Evolutionary conservation across 495 filamentous ascomycete genomes (phyloP), one percentile per base, ranked within the genome.

Genomic region (Monascus purpureus): DNA sequence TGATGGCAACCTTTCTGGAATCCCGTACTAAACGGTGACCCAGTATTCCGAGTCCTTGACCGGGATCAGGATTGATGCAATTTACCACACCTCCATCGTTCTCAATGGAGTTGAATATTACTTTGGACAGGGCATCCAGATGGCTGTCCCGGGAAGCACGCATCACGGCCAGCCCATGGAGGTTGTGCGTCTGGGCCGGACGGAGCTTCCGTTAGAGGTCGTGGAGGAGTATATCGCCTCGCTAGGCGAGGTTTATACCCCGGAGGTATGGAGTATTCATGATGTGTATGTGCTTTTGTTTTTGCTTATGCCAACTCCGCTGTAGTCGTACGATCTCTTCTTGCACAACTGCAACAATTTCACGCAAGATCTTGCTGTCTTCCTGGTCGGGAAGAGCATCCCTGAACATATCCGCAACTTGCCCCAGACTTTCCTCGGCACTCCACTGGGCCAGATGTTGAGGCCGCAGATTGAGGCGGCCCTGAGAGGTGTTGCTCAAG

Each of bases 281-380:
- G n/a, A n/a, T n/a, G n/a, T n/a, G n/a, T n/a, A n/a, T n/a, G n/a
- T n/a, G n/a, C n/a, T n/a, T n/a, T n/a, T n/a, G n/a, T n/a, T n/a
- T n/a, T n/a, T n/a, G n/a, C n/a, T n/a, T n/a, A n/a, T n/a, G n/a
- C n/a, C n/a, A n/a, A n/a, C n/a, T n/a, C n/a, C n/a, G n/a, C n/a
- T n/a, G n/a, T 42, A 85, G 78, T 83, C 81, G 0, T 95, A 95
- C 46, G 82, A 93, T 50, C 63, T 93, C 2, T 83, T 83, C 51
- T 61, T 78, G 23, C 87, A 94, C 46, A 97, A 97, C 47, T 95
- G 90, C 69, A 96, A 97, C 59, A 96, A 96, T 62, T 97, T 97
- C 53, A 81, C 84, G 3, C 87, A 96, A 46, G 90, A 96, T 39
- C 72, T 97, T 41, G 58, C 80, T 28, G 93, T 78, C 61, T 95